Base-by-base conservation (phyloP, 257 asterid species). In the Solanum piurae region DNA sequence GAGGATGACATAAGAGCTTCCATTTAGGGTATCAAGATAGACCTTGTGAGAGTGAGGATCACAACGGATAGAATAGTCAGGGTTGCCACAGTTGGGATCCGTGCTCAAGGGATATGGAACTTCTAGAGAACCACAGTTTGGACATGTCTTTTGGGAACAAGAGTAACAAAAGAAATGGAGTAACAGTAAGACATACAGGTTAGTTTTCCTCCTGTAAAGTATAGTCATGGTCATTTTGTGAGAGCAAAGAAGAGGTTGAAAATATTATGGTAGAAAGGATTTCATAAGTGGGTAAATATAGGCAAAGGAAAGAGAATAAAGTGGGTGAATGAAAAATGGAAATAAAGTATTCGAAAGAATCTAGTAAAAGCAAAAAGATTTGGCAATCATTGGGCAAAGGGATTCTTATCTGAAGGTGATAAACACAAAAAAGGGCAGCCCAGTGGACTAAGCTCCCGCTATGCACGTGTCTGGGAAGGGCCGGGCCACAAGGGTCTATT, bases 91-190 rank as follows among this genome's bases (percentile, higher is more conserved):
- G 66, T 36, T 49, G 71, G 89, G 87, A 86, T 90, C 77, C 31
- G 90, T 91, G 91, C 82, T 91, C 86, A 91, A 87, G 16, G 93
- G 93, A 89, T 90, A 91, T 69, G 93, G 91, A 49, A 91, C 89
- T 9, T 88, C 85, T 38, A 89, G 29, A 75, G 91, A 87, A 76
- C 93, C 93, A 86, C 93, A 90, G 42, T 86, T 86, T 33, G 92
- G 91, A 86, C 93, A 91, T 46, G 91, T 29, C 87, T 66, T 89
- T 60, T 87, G 93, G 76, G 92, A 90, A 44, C 82, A 86, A 83
- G 86, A 84, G 86, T 55, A 83, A 44, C 40, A 79, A 73, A 72
- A 88, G 84, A 88, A 85, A 49, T 68, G 87, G 60, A 90, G 89
- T 62, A 89, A 74, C 29, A 90, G 86, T 42, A 44, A 64, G 83